phyloP scores from a whole-genome alignment of 2,329 filamentous ascomycete genomes.

The Coniella vitis region DNA sequence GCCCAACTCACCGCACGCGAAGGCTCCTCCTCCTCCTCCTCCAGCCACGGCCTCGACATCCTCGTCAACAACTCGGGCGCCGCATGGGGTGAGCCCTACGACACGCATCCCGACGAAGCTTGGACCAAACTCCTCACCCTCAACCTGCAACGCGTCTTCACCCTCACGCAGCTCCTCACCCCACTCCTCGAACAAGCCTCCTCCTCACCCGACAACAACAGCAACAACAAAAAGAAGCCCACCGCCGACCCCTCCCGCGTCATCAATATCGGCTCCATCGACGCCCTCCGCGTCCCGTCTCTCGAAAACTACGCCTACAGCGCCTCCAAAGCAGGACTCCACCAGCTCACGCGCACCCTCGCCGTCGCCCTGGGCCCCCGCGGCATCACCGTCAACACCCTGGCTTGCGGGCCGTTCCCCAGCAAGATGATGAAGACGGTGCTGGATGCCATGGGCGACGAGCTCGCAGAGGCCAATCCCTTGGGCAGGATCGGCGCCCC shows the following conservation, averaged over 20 bases:
- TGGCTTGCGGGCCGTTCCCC: slow-evolving; percentile 66
- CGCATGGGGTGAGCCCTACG: slow-evolving; percentile 56
- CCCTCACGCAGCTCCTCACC: slow-evolving; percentile 54
- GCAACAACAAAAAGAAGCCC: no score
- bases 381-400: slow-evolving; percentile 57
- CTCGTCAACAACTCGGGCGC: slow-evolving; percentile 62
- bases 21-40: no score
- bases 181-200: slow-evolving; percentile 48
- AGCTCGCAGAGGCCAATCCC: slow-evolving; percentile 53
- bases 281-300: slow-evolving; percentile 53
- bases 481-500: slow-evolving; percentile 60
- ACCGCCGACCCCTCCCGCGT: slow-evolving; percentile 50
- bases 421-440: slow-evolving; percentile 63
- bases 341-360: slow-evolving; percentile 54
- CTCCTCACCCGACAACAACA: slow-evolving; percentile 21
- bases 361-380: slow-evolving; percentile 53
- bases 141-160: slow-evolving; percentile 63
- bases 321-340: slow-evolving; percentile 56
- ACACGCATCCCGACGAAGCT: slow-evolving; percentile 49
- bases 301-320: slow-evolving; percentile 56
- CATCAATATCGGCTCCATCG: slow-evolving; percentile 60
- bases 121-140: slow-evolving; percentile 56
- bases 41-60: slow-evolving; percentile 41
- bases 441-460: slow-evolving; percentile 46
- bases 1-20: slow-evolving; percentile 44